Conservation (phyloP, 257 asterid species). For the Nicotiana benthamiana region DNA sequence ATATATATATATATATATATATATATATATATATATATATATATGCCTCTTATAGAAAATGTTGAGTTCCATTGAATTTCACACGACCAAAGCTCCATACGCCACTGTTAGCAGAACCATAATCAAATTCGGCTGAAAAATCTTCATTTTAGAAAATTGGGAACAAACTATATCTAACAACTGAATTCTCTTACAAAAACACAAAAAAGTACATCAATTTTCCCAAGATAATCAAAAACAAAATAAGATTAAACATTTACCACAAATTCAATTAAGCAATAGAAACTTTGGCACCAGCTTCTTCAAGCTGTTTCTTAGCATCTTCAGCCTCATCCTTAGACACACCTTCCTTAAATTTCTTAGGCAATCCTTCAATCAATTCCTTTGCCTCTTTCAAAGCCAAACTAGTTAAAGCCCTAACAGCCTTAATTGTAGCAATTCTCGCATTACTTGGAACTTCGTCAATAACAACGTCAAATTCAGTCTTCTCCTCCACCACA, state of each 20-base stretch:
- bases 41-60: background rate
- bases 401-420: slow-evolving; percentile 76
- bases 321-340: slow-evolving; percentile 87
- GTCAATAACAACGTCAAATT: slow-evolving; percentile 74
- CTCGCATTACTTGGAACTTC: slow-evolving; percentile 81
- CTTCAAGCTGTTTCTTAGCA: slow-evolving; percentile 92
- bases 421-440: slow-evolving; percentile 75
- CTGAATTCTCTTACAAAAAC: background rate
- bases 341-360: slow-evolving; percentile 81
- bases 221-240: background rate
- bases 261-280: slow-evolving; percentile 21
- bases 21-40: too few species aligned
- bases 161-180: slow-evolving; percentile 18
- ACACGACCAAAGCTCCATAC: background rate
- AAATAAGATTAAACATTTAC: background rate
- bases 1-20: too few species aligned
- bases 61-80: background rate
- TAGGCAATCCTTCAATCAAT: slow-evolving; percentile 86
- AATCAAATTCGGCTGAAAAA: background rate
- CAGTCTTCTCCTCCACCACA: slow-evolving; percentile 89
- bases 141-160: background rate
- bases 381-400: slow-evolving; percentile 91
- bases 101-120: background rate
- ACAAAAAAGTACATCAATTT: background rate
- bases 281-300: slow-evolving; percentile 72